These are phyloP conservation scores for Echria macrotheca DNA, from an alignment of 495 filamentous ascomycete species.

Conservation along the genomic window DNA sequence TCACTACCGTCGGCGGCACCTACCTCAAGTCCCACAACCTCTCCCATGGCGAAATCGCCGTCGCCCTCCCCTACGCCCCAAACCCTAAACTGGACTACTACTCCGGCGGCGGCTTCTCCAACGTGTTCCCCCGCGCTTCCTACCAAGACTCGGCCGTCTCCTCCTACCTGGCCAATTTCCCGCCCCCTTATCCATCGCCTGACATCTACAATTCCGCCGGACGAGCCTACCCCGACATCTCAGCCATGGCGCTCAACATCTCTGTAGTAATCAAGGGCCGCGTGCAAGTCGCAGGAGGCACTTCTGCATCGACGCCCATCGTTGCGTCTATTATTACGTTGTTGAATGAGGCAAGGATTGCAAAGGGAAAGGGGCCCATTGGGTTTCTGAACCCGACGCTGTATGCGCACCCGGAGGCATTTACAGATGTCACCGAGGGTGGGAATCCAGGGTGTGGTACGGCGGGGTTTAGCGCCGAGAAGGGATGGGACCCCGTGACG, in stretches of 20 bases:
- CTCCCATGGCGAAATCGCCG: too few species aligned
- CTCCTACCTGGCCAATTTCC: slow-evolving; percentile 37
- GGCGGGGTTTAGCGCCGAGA: slow-evolving; percentile 47
- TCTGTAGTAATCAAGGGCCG: slow-evolving; percentile 37
- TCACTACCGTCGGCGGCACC: slow-evolving; percentile 23
- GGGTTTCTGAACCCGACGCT: slow-evolving; percentile 51
- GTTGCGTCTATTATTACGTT: slow-evolving; percentile 53
- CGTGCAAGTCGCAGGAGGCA: slow-evolving; percentile 43
- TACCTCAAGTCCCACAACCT: too few species aligned
- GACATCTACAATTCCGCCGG: slow-evolving; percentile 1
- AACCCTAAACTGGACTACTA: slow-evolving; percentile 4
- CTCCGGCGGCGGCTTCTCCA: slow-evolving; percentile 63
- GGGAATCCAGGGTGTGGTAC: slow-evolving; percentile 52
- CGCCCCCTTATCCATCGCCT: too few species aligned
- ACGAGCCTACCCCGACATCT: slow-evolving; percentile 56
- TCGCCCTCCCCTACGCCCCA: background rate
- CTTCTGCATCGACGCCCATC: slow-evolving; percentile 52
- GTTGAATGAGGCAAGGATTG: slow-evolving; percentile 56
- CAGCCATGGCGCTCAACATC: slow-evolving; percentile 51
- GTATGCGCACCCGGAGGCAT: slow-evolving; percentile 52
- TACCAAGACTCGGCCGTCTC: slow-evolving; percentile 54
- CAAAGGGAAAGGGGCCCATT: slow-evolving; percentile 43
- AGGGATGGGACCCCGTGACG: slow-evolving; percentile 60
- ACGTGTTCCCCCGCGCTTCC: slow-evolving; percentile 52
- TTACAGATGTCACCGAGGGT: slow-evolving; percentile 56